phyloP scores from a whole-genome alignment of 164 flowering plant species.

The Liquidambar formosana region DNA sequence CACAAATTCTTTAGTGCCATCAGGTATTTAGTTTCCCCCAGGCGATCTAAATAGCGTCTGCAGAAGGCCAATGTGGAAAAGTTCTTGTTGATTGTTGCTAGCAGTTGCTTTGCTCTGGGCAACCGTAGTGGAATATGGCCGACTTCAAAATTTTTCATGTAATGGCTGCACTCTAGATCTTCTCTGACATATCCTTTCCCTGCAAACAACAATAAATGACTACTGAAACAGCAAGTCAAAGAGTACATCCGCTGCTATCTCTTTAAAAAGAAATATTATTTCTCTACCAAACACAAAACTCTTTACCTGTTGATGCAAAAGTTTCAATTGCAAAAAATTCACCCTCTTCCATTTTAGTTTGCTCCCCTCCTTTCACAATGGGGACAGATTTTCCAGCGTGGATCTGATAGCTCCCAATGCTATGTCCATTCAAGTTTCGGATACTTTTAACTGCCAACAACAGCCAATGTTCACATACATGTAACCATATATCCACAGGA shows the following conservation, averaged over 20 bases:
- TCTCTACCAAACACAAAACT: slow-evolving; percentile 7
- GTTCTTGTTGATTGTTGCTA: slow-evolving; percentile 89
- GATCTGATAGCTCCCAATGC: slow-evolving; percentile 92
- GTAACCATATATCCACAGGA: background rate
- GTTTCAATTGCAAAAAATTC: slow-evolving; percentile 98
- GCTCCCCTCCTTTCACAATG: slow-evolving; percentile 98
- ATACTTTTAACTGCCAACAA: slow-evolving; percentile 84
- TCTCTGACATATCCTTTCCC: slow-evolving; percentile 97
- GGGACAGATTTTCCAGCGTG: slow-evolving; percentile 99
- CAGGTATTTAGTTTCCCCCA: slow-evolving; percentile 91
- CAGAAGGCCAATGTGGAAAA: slow-evolving; percentile 98
- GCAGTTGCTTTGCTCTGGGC: slow-evolving; percentile 92
- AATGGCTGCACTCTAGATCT: slow-evolving; percentile 96
- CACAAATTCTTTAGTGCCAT: slow-evolving; percentile 94
- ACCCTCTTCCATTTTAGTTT: slow-evolving; percentile 99
- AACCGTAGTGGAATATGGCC: slow-evolving; percentile 87
- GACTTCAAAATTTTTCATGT: slow-evolving; percentile 92
- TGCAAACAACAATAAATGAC: slow-evolving; percentile 26
- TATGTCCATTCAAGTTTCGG: slow-evolving; percentile 95
- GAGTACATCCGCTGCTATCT: background rate
- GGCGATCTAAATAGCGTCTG: slow-evolving; percentile 86
- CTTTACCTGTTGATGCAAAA: slow-evolving; percentile 88
- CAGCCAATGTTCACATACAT: background rate
- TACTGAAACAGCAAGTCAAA: background rate
- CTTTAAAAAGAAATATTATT: background rate